Evolutionary conservation across 768 basidiomycete species (phyloP).

Genomic region (Hygrophorus russula): DNA sequence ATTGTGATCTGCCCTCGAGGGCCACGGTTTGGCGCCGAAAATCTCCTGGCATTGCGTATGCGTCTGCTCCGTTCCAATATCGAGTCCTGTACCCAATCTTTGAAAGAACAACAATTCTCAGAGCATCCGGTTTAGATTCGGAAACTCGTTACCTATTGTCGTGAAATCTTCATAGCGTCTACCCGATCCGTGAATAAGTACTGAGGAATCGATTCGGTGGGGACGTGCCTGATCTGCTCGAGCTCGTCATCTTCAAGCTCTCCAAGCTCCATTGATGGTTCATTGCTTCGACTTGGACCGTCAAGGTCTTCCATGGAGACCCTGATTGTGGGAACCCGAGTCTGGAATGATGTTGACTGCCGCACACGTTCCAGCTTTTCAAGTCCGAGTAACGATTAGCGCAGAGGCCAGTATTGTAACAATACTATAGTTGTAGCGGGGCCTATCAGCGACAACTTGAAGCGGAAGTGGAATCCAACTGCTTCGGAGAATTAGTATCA

Average conservation of each 20-base stretch:
- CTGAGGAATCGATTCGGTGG: not conserved
- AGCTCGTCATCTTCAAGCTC: slow-evolving; percentile 56
- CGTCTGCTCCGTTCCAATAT: slow-evolving; percentile 79
- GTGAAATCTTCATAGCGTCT: slow-evolving; percentile 94
- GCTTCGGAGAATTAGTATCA: no score
- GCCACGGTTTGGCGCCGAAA: slow-evolving; percentile 30
- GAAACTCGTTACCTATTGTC: slow-evolving; percentile 59
- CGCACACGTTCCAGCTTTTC: no score
- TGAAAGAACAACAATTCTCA: slow-evolving; percentile 1
- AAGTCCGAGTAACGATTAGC: no score
- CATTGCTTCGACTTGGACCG: not conserved
- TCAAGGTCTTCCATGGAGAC: no score
- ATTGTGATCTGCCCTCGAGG: slow-evolving; percentile 40
- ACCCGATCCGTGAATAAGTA: slow-evolving; percentile 1
- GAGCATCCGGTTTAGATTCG: not conserved
- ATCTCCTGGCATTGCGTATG: slow-evolving; percentile 43
- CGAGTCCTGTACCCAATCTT: slow-evolving; percentile 97
- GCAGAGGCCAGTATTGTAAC: no score
- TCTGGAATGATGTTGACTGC: no score
- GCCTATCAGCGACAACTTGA: no score
- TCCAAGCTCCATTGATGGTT: slow-evolving; percentile 26
- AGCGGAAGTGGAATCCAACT: no score
- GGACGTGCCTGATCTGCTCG: slow-evolving; percentile 48
- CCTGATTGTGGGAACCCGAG: no score
- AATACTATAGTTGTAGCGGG: no score